Base-by-base conservation (phyloP, 108 stramenopile species). In the Fragilaria crotonensis region DNA sequence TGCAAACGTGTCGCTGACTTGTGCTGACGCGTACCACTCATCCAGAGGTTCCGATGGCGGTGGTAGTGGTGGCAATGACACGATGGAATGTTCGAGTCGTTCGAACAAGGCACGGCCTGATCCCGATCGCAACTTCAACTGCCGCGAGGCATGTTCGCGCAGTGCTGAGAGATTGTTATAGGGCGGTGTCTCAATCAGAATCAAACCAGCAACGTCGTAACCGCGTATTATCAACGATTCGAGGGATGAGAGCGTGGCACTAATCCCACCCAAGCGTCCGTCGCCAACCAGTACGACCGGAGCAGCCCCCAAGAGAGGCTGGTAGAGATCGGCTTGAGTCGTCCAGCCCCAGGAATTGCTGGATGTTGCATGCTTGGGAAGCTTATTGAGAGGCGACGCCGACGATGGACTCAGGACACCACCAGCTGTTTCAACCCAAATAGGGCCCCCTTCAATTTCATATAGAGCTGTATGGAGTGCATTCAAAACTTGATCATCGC, bases 281-380 rank as follows among this genome's bases (percentile, higher is more conserved):
- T 97, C 97, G 5, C 95, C 97, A 36, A 96, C 84, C 25, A 97
- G 73, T 33, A 97, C 75, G 18, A 89, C 92, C 25, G 88, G 82
- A 25, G 32, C 68, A 33, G 26, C 23, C 48, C 60, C 63, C 2
- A 30, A 31, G 30, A 91, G 65, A 26, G 79, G 63, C 18, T 73
- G 70, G 52, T 95, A 98, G 56, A 96, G 50, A 69, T 96, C 95
- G 23, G 90, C 95, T 59, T 98, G 97, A 27, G 94, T 82, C 20
- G 90, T 72, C 85, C 94, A 93, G n/a, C 87, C 87, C 90, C 86
- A 92, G 4, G 9, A 9, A 20, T 3, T 45, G 19, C 25, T 52
- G 23, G 11, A 60, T 32, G 14, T 17, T 33, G 72, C 66, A 71
- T 75, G 73, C 25, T 52, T 46, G 27, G 65, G 44, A 7, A 44